These are phyloP conservation scores for Coemansia sp. DNA, from an alignment of 192 early-diverging fungal genomes.

Conservation along the genomic window DNA sequence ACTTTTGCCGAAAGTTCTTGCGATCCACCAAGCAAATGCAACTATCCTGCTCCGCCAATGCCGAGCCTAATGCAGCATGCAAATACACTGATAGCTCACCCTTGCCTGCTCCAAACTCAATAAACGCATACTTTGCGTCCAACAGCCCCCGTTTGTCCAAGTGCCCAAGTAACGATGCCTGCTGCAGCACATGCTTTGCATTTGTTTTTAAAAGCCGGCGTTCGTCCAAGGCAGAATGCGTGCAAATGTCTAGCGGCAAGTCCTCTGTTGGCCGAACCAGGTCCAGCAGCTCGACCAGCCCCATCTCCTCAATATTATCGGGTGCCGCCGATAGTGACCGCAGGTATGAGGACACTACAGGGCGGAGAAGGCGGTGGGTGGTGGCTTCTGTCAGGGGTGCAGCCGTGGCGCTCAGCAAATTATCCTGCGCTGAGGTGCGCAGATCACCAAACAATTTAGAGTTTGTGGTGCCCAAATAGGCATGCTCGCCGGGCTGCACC, in stretches of 20 bases:
- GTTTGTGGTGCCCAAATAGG: background rate
- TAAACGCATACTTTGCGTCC: slow-evolving; percentile 54
- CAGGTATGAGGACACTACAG: slow-evolving; percentile 4
- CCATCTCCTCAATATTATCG: background rate
- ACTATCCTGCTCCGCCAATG: slow-evolving; percentile 7
- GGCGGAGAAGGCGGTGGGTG: background rate
- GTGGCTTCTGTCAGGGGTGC: background rate
- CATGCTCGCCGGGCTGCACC: slow-evolving; percentile 23
- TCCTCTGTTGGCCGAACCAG: slow-evolving; percentile 11
- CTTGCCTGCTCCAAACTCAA: slow-evolving; percentile 80
- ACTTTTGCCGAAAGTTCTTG: slow-evolving; percentile 72
- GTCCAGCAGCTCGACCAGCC: slow-evolving; percentile 10
- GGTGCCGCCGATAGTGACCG: background rate
- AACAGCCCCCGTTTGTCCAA: slow-evolving; percentile 61
- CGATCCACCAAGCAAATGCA: slow-evolving; percentile 71
- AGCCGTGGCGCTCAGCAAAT: background rate
- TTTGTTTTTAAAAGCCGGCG: slow-evolving; percentile 2
- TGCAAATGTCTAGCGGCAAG: slow-evolving; percentile 6
- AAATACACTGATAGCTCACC: slow-evolving; percentile 56
- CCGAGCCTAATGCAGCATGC: slow-evolving; percentile 31
- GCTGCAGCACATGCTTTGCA: slow-evolving; percentile 57
- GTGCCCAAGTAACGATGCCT: slow-evolving; percentile 81
- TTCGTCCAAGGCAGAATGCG: slow-evolving; percentile 7
- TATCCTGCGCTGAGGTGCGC: background rate
- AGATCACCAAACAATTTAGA: slow-evolving; percentile 2